Base-by-base conservation (phyloP, 2,329 filamentous ascomycete species). In the Fusarium xylarioides region DNA sequence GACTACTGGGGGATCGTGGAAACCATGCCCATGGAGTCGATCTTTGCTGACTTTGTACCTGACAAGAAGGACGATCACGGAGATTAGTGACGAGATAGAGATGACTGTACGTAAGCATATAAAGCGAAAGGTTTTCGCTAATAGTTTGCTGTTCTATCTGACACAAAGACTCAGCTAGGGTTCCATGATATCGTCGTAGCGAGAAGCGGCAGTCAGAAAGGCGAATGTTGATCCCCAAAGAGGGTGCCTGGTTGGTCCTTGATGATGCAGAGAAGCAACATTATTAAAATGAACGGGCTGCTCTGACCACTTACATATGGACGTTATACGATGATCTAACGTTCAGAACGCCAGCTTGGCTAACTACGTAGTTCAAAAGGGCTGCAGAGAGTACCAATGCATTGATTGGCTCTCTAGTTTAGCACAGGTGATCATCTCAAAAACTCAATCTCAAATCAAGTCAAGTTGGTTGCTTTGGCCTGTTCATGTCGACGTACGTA, bases 51-150 rank as follows among this genome's bases (percentile, higher is more conserved):
- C 52, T 53, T 70, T 50, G 53, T 71, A 40, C 44, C 32, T 52
- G 53, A 34, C 14, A 53, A 34, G 44, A 59, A 43, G 30, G 34
- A 44, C 42, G 40, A 68, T 62, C 66, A 73, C 61, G 56, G 70
- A 73, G 70, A 73, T 73, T 67, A 71, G 66, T 73, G 70, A 71
- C 40, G 26, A 53, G 40, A 63, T 46, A 28, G 47, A 64, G 54
- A 70, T 71, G 55, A 40, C 63, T 58, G 43, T 63, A 54, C 40
- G 55, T 57, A 66, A 57, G 47, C 30, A 54, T 28, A 42, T 34
- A 53, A 40, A 67, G 53, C 42, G n/a, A 42, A 63, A 38, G 32
- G 28, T n/a, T 40, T 40, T 35, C 28, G 44, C 50, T 63, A 46
- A 55, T 37, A 42, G 59, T 34, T 47, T 61, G 40, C 37, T 54